These are phyloP conservation scores for Cicer cuneatum DNA, from an alignment of 306 rosid genomes.

Conservation along the genomic window DNA sequence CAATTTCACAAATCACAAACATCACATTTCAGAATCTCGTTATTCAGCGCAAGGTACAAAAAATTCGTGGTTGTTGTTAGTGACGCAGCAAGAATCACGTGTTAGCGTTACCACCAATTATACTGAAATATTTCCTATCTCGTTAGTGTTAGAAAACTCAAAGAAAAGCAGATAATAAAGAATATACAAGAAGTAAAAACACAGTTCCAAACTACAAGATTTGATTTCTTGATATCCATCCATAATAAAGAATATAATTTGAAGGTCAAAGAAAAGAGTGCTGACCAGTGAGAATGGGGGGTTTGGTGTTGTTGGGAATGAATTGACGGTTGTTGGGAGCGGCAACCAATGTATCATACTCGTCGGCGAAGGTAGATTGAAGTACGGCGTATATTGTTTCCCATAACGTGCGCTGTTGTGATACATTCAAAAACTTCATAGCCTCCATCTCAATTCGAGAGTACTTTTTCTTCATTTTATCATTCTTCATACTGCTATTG, in stretches of 20 bases:
- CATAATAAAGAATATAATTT: not conserved
- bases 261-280: not conserved
- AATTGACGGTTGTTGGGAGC: constrained; percentile 43
- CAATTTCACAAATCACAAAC: constrained; percentile 4
- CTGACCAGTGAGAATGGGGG: constrained; percentile 53
- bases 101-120: not conserved
- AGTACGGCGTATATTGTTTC: constrained; percentile 56
- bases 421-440: constrained; percentile 60
- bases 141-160: not conserved
- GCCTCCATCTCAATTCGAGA: constrained; percentile 70
- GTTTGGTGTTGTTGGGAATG: constrained; percentile 32
- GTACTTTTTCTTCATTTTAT: constrained; percentile 39
- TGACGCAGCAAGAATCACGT: not conserved
- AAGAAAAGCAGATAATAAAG: not conserved
- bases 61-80: not conserved
- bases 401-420: constrained; percentile 68
- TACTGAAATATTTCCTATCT: not conserved
- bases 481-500: not conserved
- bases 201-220: not conserved
- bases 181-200: not conserved
- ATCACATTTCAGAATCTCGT: not conserved
- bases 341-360: constrained; percentile 61
- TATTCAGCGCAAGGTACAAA: not conserved
- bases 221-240: not conserved
- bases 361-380: constrained; percentile 56